A percentile compares a stretch with the other conserved stretches of the same genome.
Conservation (phyloP, 306 rosid species). For the Cucurbita ficifolia region DNA sequence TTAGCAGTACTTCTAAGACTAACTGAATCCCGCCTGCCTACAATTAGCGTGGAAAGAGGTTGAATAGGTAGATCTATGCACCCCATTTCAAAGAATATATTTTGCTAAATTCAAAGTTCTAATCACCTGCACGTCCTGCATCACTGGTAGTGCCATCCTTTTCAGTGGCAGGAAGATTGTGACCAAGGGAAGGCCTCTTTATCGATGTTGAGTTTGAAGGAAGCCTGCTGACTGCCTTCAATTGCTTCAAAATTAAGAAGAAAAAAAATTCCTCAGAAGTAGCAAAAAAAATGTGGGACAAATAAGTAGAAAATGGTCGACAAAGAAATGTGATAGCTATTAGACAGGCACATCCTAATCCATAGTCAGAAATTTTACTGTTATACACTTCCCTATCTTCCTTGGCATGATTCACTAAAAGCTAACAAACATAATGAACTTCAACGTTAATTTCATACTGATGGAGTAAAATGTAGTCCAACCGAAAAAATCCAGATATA, state of each 20-base stretch:
- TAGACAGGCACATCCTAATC: background rate
- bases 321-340: background rate
- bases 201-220: slow-evolving; percentile 33
- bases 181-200: slow-evolving; percentile 54
- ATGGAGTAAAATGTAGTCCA: background rate
- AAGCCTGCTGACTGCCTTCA: slow-evolving; percentile 37
- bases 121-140: slow-evolving; percentile 31
- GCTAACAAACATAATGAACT: background rate
- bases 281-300: background rate
- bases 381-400: background rate
- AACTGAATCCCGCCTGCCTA: slow-evolving; percentile 41
- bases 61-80: background rate
- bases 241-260: slow-evolving; percentile 31
- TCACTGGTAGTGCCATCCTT: slow-evolving; percentile 26
- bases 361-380: background rate
- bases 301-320: background rate
- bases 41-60: slow-evolving; percentile 9
- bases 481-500: background rate
- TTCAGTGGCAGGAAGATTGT: slow-evolving; percentile 24
- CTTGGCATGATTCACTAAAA: background rate
- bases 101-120: slow-evolving; percentile 15
- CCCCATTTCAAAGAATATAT: slow-evolving; percentile 4
- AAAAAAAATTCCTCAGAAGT: background rate
- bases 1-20: slow-evolving; percentile 22
- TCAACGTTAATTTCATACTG: background rate